These are phyloP conservation scores for Durusdinium trenchii DNA, from an alignment of 73 alveolate species.

Conservation along the genomic window DNA sequence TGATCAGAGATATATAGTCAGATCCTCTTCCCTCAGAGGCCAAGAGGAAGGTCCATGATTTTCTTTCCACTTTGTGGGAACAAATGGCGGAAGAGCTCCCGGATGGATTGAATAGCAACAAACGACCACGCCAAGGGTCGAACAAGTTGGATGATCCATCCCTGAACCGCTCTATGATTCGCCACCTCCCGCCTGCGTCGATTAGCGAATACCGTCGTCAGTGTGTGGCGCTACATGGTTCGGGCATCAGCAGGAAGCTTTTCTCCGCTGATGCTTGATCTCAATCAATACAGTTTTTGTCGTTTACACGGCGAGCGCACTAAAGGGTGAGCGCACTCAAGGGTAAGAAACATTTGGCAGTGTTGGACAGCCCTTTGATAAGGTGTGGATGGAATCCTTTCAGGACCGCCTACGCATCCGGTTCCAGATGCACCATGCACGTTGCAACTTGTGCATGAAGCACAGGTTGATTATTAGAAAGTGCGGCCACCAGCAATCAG, in stretches of 20 bases:
- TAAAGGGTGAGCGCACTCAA: background rate
- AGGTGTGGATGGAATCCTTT: background rate
- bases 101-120: background rate
- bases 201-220: background rate
- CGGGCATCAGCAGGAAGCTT: background rate
- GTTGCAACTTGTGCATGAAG: background rate
- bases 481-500: background rate
- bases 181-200: background rate
- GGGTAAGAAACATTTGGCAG: background rate
- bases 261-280: background rate
- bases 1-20: background rate
- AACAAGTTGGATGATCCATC: background rate
- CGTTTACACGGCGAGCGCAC: no score
- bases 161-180: background rate
- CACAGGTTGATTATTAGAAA: background rate
- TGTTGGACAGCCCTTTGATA: background rate
- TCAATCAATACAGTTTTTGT: background rate
- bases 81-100: background rate
- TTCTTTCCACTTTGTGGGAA: background rate
- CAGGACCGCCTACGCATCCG: background rate
- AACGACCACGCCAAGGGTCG: background rate
- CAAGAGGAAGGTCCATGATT: background rate
- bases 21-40: background rate
- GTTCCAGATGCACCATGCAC: background rate
- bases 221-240: background rate